These are phyloP conservation scores for Diutina rugosa DNA, from an alignment of 1,139 yeast species.

Conservation along the genomic window DNA sequence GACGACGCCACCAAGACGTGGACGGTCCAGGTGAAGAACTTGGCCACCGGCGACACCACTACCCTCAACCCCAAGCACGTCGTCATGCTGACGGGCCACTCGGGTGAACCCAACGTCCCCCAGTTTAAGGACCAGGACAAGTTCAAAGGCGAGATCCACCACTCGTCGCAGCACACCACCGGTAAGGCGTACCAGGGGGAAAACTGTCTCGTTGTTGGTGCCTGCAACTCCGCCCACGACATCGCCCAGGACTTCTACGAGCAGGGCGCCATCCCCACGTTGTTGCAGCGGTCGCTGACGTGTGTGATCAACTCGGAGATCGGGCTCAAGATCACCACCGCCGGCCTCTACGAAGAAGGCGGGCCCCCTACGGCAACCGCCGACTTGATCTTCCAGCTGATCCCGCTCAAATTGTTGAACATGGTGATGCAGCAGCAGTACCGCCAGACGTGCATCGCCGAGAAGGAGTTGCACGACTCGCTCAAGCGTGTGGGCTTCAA, in stretches of 20 bases:
- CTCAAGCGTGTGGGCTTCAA: constrained; percentile 21
- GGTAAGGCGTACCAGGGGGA: constrained; percentile 25
- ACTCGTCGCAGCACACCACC: constrained; percentile 24
- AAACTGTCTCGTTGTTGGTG: constrained; percentile 28
- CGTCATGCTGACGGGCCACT: constrained; percentile 29
- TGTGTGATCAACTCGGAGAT: constrained; percentile 23
- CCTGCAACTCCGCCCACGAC: constrained; percentile 33
- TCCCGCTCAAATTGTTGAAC: constrained; percentile 18
- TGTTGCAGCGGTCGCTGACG: constrained; percentile 30
- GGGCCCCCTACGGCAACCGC: constrained; percentile 26
- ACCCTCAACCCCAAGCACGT: constrained; percentile 16
- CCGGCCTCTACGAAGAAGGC: constrained; percentile 19
- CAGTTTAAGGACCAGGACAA: constrained; percentile 18
- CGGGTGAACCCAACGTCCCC: constrained; percentile 30
- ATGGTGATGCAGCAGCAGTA: constrained; percentile 18
- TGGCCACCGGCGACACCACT: constrained; percentile 8
- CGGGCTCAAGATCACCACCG: constrained; percentile 15
- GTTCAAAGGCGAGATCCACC: constrained; percentile 25
- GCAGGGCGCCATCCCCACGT: constrained; percentile 28
- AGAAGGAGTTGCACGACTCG: constrained; percentile 15
- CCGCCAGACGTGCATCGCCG: constrained; percentile 15
- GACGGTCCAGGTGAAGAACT: constrained; percentile 14
- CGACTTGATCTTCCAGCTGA: constrained; percentile 18
- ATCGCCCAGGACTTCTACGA: constrained; percentile 30
- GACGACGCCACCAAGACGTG: constrained; percentile 15